Conservation (phyloP, 2,329 filamentous ascomycete genomes). For the Calonectria leucothoes region DNA sequence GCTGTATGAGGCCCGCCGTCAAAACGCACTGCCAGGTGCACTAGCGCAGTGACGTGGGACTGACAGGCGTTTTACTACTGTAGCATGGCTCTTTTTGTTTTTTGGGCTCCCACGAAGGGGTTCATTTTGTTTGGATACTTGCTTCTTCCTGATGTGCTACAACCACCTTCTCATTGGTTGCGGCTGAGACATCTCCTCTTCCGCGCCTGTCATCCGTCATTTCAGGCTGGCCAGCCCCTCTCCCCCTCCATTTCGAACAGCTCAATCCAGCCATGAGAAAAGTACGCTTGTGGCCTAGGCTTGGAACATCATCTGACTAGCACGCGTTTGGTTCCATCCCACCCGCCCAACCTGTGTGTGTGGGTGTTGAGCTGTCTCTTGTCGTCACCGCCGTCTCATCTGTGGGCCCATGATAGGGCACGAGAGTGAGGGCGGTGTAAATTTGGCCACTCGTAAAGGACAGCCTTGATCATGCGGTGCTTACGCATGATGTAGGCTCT, state of each 20-base stretch:
- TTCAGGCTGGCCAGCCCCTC: background rate
- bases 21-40: background rate
- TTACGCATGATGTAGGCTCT: background rate
- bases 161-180: background rate
- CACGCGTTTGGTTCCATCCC: background rate
- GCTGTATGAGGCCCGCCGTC: background rate
- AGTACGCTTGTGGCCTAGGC: background rate
- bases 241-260: background rate
- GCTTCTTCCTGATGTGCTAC: background rate
- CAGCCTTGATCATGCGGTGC: background rate
- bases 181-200: background rate
- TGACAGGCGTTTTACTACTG: background rate
- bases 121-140: background rate
- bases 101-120: background rate
- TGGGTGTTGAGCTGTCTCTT: background rate
- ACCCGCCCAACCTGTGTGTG: background rate
- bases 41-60: background rate
- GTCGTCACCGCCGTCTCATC: background rate
- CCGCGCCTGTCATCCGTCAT: background rate
- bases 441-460: background rate
- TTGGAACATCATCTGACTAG: background rate
- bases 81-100: background rate
- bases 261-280: background rate
- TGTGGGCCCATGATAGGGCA: background rate
- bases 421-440: background rate